Evolutionary conservation across 306 rosid species (phyloP).

Genomic region (Lithocarpus polystachyus): DNA sequence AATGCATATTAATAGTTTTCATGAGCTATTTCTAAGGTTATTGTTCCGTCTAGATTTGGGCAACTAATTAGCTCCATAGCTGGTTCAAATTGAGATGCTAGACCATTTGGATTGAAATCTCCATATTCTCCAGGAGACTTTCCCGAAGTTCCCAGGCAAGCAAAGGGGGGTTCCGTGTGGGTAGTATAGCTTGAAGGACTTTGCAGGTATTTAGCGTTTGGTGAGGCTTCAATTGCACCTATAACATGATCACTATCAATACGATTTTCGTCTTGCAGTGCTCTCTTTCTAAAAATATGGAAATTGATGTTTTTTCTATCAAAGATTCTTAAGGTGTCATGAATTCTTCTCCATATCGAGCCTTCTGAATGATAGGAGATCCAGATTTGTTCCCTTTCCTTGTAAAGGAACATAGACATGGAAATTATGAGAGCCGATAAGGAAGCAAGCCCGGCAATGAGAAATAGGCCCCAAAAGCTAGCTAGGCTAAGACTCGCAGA

Average conservation of each 20-base stretch:
- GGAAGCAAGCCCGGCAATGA: constrained; percentile 35
- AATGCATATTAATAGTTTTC: background rate
- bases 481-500: constrained; percentile 43
- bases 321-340: constrained; percentile 11
- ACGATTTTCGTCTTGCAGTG: no score
- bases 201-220: background rate
- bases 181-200: constrained; percentile 9
- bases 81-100: background rate
- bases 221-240: background rate
- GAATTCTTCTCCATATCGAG: background rate
- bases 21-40: background rate
- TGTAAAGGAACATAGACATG: background rate
- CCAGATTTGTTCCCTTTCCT: background rate
- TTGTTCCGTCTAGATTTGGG: background rate
- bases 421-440: constrained; percentile 27
- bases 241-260: no score
- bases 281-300: constrained; percentile 7
- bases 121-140: background rate
- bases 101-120: background rate
- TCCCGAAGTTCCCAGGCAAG: background rate
- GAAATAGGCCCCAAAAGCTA: constrained; percentile 63
- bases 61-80: background rate
- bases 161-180: no score
- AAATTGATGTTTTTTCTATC: constrained; percentile 25
- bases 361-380: background rate